phyloP scores from a whole-genome alignment of 345 rosid species.

The Eutrema yunnanense region DNA sequence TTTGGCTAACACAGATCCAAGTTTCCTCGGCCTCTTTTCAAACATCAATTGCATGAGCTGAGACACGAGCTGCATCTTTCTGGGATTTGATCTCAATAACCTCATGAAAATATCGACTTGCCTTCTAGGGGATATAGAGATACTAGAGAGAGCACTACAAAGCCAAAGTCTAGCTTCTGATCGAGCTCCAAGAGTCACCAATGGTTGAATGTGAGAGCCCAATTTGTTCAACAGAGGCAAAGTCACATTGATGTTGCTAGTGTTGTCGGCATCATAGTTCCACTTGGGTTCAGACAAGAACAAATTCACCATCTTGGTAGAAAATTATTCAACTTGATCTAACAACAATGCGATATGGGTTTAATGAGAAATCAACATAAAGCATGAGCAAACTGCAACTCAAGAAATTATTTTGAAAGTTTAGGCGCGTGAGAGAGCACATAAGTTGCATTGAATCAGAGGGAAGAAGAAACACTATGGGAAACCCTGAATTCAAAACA shows the following conservation, averaged over 20 bases:
- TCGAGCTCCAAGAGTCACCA: slow-evolving; percentile 50
- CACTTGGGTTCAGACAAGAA: slow-evolving; percentile 44
- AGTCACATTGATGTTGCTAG: slow-evolving; percentile 27
- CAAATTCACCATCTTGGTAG: slow-evolving; percentile 30
- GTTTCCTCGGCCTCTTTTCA: slow-evolving; percentile 43
- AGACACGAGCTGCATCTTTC: slow-evolving; percentile 41
- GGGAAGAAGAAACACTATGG: not conserved
- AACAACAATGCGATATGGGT: not conserved
- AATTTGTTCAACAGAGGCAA: slow-evolving; percentile 45
- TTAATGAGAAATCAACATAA: not conserved
- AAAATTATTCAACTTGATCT: not conserved
- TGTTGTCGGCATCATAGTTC: slow-evolving; percentile 27
- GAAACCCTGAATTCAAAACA: not conserved
- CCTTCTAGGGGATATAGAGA: slow-evolving; percentile 37
- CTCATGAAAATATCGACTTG: slow-evolving; percentile 50
- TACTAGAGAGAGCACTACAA: slow-evolving; percentile 43
- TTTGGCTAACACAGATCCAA: slow-evolving; percentile 52
- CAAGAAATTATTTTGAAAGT: not conserved
- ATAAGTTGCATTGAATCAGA: not conserved
- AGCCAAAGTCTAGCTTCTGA: slow-evolving; percentile 93
- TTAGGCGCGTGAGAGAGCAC: not conserved
- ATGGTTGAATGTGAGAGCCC: slow-evolving; percentile 50
- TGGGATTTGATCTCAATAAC: slow-evolving; percentile 44
- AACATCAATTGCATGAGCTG: slow-evolving; percentile 62
- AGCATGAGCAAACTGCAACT: not conserved